Base-by-base conservation (phyloP, 2,329 filamentous ascomycete species). In the Xylariaceae sp. region DNA sequence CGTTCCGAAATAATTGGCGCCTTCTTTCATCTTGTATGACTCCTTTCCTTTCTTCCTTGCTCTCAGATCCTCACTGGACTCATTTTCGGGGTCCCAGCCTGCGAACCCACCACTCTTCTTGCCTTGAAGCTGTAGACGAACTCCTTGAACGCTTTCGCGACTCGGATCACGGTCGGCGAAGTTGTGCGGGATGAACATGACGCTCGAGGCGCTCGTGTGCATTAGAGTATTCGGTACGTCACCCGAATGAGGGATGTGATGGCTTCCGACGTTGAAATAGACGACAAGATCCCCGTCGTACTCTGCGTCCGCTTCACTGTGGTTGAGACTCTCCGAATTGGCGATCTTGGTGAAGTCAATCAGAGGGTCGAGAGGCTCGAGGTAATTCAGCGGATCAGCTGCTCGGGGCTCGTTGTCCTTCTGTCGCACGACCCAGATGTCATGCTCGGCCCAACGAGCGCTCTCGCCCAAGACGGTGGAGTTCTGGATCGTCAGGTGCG, bases 201-300 rank as follows among this genome's bases (percentile, higher is more conserved):
- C 52, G 13, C 57, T 59, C 2, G 60, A 63, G 30, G 68, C 63
- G 11, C 65, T 65, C 3, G 63, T 61, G 13, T 62, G 64, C 43
- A 50, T 49, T 3, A 73, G 62, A 0, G 71, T 74, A 44, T 71
- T 72, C 7, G 70, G 70, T 4, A 73, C 50, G 44, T 71, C 68
- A 12, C 61, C 62, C 3, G 64, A 64, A 40, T 67, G 62, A 13
- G 68, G 64, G 19, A 71, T 48, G 42, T 71, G 68, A 45, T 72
- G 67, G 59, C 66, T 69, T 11, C 68, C 68, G 26, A 71, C 49
- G 42, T 71, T 70, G 42, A 71, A 59, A 54, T 64, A 70, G 17
- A 69, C 40, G 16, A 68, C 64, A 1, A 50, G 19, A 19, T 55
- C 50, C 53, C 41, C 43, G 17, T 42, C 43, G 9, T 51, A 47